Conservation (phyloP, 176 grass and related monocot genomes). For the Aegilops tauschii region DNA sequence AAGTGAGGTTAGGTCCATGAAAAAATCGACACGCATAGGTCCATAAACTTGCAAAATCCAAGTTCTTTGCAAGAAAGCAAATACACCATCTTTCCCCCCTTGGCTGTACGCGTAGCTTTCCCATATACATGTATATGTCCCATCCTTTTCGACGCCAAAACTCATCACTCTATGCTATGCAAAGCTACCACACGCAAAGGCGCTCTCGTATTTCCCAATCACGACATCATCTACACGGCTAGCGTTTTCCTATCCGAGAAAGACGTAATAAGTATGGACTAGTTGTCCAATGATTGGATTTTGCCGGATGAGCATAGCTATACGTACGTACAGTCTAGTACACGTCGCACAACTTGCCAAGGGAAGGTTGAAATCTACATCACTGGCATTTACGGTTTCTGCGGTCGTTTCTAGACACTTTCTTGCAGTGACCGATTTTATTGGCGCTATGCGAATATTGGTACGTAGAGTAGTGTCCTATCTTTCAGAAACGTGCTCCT, state of each 20-base stretch:
- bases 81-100: too few species aligned
- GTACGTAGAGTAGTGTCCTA: neutral
- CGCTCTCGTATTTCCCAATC: neutral
- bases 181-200: neutral
- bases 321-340: neutral
- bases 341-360: neutral
- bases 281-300: neutral
- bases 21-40: too few species aligned
- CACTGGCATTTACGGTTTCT: neutral
- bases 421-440: too few species aligned
- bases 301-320: neutral
- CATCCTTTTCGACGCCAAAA: neutral
- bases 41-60: too few species aligned
- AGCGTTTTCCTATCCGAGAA: slow-evolving; percentile 12
- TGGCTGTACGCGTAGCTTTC: too few species aligned
- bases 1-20: too few species aligned
- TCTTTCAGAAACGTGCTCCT: slow-evolving; percentile 16
- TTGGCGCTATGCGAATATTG: neutral
- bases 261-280: neutral
- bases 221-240: neutral
- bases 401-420: neutral
- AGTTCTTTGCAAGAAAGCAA: too few species aligned
- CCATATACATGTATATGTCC: neutral
- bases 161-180: neutral
- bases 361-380: neutral